phyloP scores from a whole-genome alignment of 1,139 yeast species.

The Kodamaea suecica region DNA sequence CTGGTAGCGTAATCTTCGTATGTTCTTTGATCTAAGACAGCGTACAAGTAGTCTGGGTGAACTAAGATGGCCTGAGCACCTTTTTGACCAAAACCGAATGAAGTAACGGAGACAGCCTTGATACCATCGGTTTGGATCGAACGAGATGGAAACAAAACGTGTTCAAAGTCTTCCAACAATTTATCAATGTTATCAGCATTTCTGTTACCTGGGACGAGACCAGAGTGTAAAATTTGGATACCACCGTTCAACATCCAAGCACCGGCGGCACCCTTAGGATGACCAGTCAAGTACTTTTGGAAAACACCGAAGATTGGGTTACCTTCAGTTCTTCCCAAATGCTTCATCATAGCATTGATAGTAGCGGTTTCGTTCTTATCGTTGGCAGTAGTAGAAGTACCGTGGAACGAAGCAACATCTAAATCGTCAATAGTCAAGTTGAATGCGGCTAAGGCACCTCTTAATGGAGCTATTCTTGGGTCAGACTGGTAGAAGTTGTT shows the following conservation, averaged over 20 bases:
- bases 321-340: slow-evolving; percentile 95
- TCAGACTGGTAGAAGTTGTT: slow-evolving; percentile 88
- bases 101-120: slow-evolving; percentile 94
- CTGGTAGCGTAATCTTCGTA: slow-evolving; percentile 68
- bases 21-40: slow-evolving; percentile 67
- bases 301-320: slow-evolving; percentile 96
- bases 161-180: slow-evolving; percentile 74
- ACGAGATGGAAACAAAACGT: slow-evolving; percentile 91
- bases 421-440: slow-evolving; percentile 91
- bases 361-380: slow-evolving; percentile 97
- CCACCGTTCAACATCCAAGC: slow-evolving; percentile 99
- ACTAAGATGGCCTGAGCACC: slow-evolving; percentile 94
- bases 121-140: slow-evolving; percentile 93
- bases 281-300: slow-evolving; percentile 99
- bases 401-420: slow-evolving; percentile 99
- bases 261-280: slow-evolving; percentile 99
- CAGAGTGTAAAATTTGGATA: slow-evolving; percentile 85
- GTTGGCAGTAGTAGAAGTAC: slow-evolving; percentile 96
- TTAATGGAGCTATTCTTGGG: slow-evolving; percentile 92
- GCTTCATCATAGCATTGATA: slow-evolving; percentile 86
- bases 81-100: slow-evolving; percentile 99
- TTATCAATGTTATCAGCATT: slow-evolving; percentile 96
- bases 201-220: slow-evolving; percentile 97
- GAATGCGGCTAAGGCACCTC: slow-evolving; percentile 95
- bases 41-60: slow-evolving; percentile 91